Base-by-base conservation (phyloP, 768 basidiomycete species). In the Trametes gibbosa region DNA sequence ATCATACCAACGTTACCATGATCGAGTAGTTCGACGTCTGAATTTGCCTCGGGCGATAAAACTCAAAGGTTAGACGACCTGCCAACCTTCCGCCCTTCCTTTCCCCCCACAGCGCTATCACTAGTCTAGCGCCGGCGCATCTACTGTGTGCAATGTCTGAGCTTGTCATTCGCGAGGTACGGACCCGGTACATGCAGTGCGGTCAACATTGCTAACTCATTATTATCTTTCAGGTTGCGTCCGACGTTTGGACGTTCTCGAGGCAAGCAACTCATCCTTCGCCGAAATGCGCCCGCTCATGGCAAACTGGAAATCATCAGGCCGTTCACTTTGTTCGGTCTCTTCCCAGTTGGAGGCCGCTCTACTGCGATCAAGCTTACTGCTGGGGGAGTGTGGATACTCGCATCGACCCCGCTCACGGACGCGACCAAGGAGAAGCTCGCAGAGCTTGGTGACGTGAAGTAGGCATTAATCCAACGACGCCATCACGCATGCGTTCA, bases 301-400 rank as follows among this genome's bases (percentile, higher is more conserved):
- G 42, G n/a, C 29, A 24, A 25, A 21, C 10, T 61, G 29, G 19
- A 27, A 50, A 32, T 27, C 56, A 35, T 35, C 58, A 87, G 85
- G 39, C 84, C 86, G 6, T 88, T 89, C 68, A 68, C 78, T n/a
- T 79, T 87, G 50, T 81, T 77, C 58, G 82, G 84, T 8, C 14
- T 89, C 29, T 66, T 89, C 10, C 87, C 90, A 5, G 74, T 91
- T 27, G 92, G 92, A 1, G 90, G 90, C 19, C 76, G 92, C 53
- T 84, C 88, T 10, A 93, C 90, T 0, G 92, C 90, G 0, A 77
- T 93, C 63, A 81, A 77, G 70, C 76, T 93, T 23, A 70, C 73
- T 27, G 75, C 80, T 51, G 84, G 84, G 29, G 82, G 79, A 2
- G 82, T 92, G 24, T 92, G 89, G 82, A 74, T 92, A 21, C 75